These are phyloP conservation scores for Delphinella strobiligena DNA, from an alignment of 2,329 filamentous ascomycete genomes.

Conservation along the genomic window DNA sequence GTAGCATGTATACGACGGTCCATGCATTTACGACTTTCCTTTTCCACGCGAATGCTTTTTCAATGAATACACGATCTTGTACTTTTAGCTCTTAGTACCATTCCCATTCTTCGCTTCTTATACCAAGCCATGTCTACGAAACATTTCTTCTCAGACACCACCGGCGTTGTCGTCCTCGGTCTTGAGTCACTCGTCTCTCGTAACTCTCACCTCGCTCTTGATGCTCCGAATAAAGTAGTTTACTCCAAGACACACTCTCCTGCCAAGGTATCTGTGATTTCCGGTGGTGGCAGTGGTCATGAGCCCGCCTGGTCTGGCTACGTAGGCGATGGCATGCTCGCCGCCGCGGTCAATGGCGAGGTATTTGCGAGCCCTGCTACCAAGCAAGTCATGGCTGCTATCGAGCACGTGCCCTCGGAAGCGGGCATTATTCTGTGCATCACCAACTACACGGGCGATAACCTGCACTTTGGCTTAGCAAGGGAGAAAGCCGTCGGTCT, in stretches of 20 bases:
- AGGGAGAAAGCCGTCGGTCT: constrained; percentile 33
- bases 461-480: constrained; percentile 37
- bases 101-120: too few relatives aligned
- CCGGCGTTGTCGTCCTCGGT: constrained; percentile 38
- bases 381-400: constrained; percentile 38
- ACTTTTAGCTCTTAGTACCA: too few relatives aligned
- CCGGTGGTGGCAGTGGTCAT: constrained; percentile 36
- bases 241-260: constrained; percentile 32
- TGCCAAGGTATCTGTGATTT: constrained; percentile 33
- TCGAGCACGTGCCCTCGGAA: constrained; percentile 32
- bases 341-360: constrained; percentile 35
- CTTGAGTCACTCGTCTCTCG: constrained; percentile 35
- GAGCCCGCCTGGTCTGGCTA: constrained; percentile 39
- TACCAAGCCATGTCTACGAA: constrained; percentile 37
- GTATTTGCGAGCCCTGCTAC: constrained; percentile 37
- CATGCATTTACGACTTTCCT: too few relatives aligned
- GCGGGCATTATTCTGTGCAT: constrained; percentile 36
- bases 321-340: constrained; percentile 37
- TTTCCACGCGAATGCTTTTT: too few relatives aligned
- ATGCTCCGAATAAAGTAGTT: constrained; percentile 36
- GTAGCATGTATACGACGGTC: too few relatives aligned
- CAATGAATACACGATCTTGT: too few relatives aligned
- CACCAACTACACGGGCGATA: constrained; percentile 39
- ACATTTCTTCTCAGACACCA: constrained; percentile 41
- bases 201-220: constrained; percentile 32